Base-by-base conservation (phyloP, 192 early-diverging fungal genomes). In the Dispira parvispora region DNA sequence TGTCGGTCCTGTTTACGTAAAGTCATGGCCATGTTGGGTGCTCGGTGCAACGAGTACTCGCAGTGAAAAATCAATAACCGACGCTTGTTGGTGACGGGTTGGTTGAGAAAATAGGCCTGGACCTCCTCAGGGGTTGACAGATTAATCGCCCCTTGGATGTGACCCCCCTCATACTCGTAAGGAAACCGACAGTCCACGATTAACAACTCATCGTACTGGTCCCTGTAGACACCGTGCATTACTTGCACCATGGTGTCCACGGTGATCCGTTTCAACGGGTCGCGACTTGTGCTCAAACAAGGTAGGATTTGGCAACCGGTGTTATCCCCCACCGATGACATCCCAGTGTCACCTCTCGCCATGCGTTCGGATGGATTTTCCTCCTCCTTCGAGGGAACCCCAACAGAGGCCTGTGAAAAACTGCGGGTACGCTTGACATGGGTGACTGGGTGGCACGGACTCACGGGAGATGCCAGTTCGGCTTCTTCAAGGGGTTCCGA, bases 121-220 rank as follows among this genome's bases (percentile, higher is more conserved):
- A 93, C 67, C 0, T 76, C 75, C 20, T 77, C 76, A 3, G 72
- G 66, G 0, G 80, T 80, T 44, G 85, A 79, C 52, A 90, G 73
- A 66, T 92, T 92, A 43, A 73, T 72, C 0, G 91, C 89, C 0
- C 75, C 72, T 8, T 68, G 71, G 62, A 93, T 90, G 61, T 92
- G 91, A 14, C 91, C 91, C 45, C 88, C 89, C 60, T 84, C 75
- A 67, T 82, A 91, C 70, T 93, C 91, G 66, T 89, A 92, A 13
- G 87, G 86, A 65, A 87, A 93, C 14, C 91, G 83, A 65, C 88
- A 90, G 69, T 93, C 91, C 38, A 93, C 76, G 47, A 93, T 69
- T 20, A 84, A 74, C 64, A 75, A 71, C 38, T 83, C 73, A 62
- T 88, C 83, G 67, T 80, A 79, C 43, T 71, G 46, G 46, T 75